Base-by-base conservation (phyloP, 768 basidiomycete genomes). In the Lactarius tabidus region DNA sequence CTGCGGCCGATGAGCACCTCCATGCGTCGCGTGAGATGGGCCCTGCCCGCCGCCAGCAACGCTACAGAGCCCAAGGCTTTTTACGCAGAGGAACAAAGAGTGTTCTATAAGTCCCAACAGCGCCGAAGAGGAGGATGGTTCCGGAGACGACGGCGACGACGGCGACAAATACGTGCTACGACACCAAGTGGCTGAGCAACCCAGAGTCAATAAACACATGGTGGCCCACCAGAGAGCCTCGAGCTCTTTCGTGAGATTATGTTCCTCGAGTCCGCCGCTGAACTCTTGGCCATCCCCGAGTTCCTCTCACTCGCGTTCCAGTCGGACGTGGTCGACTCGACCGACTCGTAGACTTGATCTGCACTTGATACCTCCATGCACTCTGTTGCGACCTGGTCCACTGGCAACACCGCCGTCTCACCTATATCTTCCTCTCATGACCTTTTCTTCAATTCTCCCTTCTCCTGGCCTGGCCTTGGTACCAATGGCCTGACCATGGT, bases 1-100 rank as follows among this genome's bases (percentile, higher is more conserved):
- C 88, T 9, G 88, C 87, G 0, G 87, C 87, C 0, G 89, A 90
- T 74, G 89, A 91, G 67, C 77, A 87, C 75, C 73, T 76, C 23
- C 67, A 64, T 26, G 48, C 66, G 1, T 60, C 72, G 77, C 70
- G 75, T 74, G 57, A 74, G 7, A 71, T 72, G 54, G 86, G 85
- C 2, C 85, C 88, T 23, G 83, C 86, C 6, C 82, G 85, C 53
- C 78, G 88, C 70, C 81, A 86, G 66, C 78, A 89, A 57, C 80
- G 86, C 7, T 81, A 87, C 65, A 89, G 86, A 3, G 85, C 80
- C 51, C 86, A 87, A 69, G 86, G 90, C 4, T 71, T 90, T 38
- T n/a, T n/a, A n/a, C n/a, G n/a, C n/a, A n/a, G n/a, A n/a, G n/a
- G n/a, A n/a, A n/a, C n/a, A n/a, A n/a, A n/a, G n/a, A n/a, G n/a